phyloP scores from a whole-genome alignment of 495 filamentous ascomycete species.

The Cenococcum geophilum region DNA sequence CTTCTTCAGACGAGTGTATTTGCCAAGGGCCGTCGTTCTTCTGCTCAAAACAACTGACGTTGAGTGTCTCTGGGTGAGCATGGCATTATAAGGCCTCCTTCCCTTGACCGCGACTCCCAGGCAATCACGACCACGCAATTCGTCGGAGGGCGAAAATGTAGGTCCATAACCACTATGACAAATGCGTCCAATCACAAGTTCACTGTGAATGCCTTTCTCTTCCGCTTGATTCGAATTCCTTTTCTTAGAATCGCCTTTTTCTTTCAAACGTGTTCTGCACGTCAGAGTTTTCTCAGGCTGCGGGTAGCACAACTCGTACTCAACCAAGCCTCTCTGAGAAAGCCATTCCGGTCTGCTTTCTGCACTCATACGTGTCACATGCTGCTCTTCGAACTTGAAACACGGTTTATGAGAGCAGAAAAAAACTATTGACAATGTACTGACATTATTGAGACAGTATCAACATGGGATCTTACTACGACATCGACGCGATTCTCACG shows the following conservation, averaged over 20 bases:
- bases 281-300: neutral
- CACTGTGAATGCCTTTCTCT: neutral
- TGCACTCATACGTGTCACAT: conserved; percentile 9
- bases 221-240: neutral
- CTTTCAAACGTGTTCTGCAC: neutral
- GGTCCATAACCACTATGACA: neutral
- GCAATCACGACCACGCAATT: conserved; percentile 29
- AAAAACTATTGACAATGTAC: neutral
- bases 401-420: neutral
- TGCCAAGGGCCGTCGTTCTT: neutral
- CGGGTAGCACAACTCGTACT: neutral
- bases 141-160: conserved; percentile 5
- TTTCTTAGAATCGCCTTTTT: neutral
- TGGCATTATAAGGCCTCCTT: conserved; percentile 5
- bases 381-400: neutral
- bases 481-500: conserved; percentile 87
- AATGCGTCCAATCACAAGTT: neutral
- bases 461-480: conserved; percentile 77
- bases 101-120: conserved; percentile 8
- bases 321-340: neutral
- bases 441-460: neutral
- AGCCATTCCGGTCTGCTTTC: neutral
- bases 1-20: neutral
- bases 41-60: neutral
- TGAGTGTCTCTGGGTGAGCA: neutral